These are phyloP conservation scores for Apiotrichum sp. DNA, from an alignment of 1,284 basidiomycete genomes.

Conservation along the genomic window DNA sequence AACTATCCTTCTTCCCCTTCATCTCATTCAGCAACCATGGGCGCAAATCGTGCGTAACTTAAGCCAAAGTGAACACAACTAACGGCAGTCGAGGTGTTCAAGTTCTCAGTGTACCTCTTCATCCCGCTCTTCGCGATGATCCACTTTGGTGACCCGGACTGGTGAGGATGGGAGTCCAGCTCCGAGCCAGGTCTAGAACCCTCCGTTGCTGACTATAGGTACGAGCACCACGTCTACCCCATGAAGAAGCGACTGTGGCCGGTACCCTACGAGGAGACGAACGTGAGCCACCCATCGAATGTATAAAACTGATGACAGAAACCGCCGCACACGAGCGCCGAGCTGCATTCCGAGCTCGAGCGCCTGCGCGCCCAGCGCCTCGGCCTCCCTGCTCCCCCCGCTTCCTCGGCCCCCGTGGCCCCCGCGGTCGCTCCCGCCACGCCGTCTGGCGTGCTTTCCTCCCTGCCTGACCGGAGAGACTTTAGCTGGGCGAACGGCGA, in stretches of 20 bases:
- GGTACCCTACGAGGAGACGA: constrained; percentile 35
- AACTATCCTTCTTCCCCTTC: no score
- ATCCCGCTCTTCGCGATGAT: constrained; percentile 76
- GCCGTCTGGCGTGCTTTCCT: not conserved
- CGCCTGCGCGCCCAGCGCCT: constrained; percentile 26
- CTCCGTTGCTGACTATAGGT: constrained; percentile 14
- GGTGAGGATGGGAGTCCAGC: constrained; percentile 50
- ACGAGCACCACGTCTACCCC: constrained; percentile 20
- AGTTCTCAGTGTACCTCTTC: constrained; percentile 81
- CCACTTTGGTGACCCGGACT: constrained; percentile 82
- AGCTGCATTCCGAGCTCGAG: constrained; percentile 32
- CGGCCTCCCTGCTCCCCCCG: not conserved
- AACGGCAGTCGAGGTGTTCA: constrained; percentile 66
- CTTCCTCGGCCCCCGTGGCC: no score
- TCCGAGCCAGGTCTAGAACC: not conserved
- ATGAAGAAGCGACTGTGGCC: constrained; percentile 37
- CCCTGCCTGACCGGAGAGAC: not conserved
- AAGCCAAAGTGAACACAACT: not conserved
- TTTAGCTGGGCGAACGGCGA: constrained; percentile 19
- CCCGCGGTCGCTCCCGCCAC: not conserved
- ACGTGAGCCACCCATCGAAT: constrained; percentile 19
- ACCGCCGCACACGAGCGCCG: constrained; percentile 29
- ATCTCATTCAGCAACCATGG: constrained; percentile 7
- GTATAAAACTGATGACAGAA: constrained; percentile 16
- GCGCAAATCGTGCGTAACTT: constrained; percentile 12